These are phyloP conservation scores for Scleroderma bovista DNA, from an alignment of 768 basidiomycete species.

Conservation along the genomic window DNA sequence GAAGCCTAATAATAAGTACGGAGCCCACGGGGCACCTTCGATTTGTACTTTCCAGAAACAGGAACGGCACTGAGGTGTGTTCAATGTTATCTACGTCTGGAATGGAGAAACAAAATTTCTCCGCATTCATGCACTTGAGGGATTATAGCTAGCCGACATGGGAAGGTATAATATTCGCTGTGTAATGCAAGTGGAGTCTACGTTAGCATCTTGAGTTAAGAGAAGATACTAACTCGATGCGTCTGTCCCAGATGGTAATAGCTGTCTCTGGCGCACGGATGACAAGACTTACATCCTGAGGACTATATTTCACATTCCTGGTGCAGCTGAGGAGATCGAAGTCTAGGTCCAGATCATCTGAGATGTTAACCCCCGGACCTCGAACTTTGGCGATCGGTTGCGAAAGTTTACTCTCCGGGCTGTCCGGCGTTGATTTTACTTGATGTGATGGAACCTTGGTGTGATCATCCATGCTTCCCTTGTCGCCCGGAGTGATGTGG, in stretches of 20 bases:
- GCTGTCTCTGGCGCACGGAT: conserved; percentile 10
- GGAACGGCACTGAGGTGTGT: conserved; percentile 14
- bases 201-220: background rate
- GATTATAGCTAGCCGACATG: conserved; percentile 21
- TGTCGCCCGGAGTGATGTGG: no score
- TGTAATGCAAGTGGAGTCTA: background rate
- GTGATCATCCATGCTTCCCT: no score
- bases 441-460: background rate
- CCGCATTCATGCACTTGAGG: conserved; percentile 12
- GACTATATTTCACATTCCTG: background rate
- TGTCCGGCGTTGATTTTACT: background rate
- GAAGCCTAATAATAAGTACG: conserved; percentile 15
- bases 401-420: background rate
- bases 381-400: background rate
- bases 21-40: conserved; percentile 3
- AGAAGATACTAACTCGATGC: conserved; percentile 11
- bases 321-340: background rate
- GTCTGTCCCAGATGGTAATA: conserved; percentile 23
- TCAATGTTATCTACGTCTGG: conserved; percentile 14
- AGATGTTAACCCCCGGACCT: background rate
- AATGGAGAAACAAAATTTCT: conserved; percentile 6
- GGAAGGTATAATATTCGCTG: conserved; percentile 17
- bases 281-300: conserved; percentile 11
- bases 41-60: conserved; percentile 1
- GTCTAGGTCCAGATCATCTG: background rate